These are phyloP conservation scores for Penicillium sp. DNA, from an alignment of 2,329 filamentous ascomycete genomes.

Conservation along the genomic window DNA sequence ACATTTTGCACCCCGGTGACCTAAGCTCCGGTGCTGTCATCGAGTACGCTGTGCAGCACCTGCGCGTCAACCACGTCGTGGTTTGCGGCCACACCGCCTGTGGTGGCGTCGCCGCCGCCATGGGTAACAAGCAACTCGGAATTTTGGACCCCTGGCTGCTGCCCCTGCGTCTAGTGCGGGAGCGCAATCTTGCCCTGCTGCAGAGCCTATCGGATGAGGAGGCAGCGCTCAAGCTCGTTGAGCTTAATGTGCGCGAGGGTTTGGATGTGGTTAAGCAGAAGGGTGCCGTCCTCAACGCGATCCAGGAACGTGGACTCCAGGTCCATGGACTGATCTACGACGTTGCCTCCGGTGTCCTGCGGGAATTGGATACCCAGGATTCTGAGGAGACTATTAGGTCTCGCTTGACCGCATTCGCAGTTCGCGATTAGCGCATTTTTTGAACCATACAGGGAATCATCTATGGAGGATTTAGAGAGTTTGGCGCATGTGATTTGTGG, in stretches of 20 bases:
- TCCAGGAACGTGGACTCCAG: slow-evolving; percentile 67
- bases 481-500: slow-evolving; percentile 5
- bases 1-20: slow-evolving; percentile 73
- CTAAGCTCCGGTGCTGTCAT: slow-evolving; percentile 74
- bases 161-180: slow-evolving; percentile 56
- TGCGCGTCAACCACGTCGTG: slow-evolving; percentile 66
- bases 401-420: slow-evolving; percentile 44
- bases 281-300: slow-evolving; percentile 67
- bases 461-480: slow-evolving; percentile 1
- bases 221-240: slow-evolving; percentile 64
- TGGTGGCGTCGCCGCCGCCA: slow-evolving; percentile 58
- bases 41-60: slow-evolving; percentile 72
- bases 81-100: slow-evolving; percentile 63
- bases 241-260: slow-evolving; percentile 73
- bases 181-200: slow-evolving; percentile 54
- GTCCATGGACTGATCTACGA: slow-evolving; percentile 81
- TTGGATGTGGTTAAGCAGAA: slow-evolving; percentile 69
- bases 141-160: slow-evolving; percentile 63
- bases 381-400: slow-evolving; percentile 40
- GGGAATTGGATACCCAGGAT: slow-evolving; percentile 52
- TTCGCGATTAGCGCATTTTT: slow-evolving; percentile 13
- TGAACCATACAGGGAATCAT: not conserved
- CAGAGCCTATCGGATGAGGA: slow-evolving; percentile 49
- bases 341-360: slow-evolving; percentile 55
- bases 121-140: slow-evolving; percentile 59